These are phyloP conservation scores for Pleurotus tuber-regium DNA, from an alignment of 768 basidiomycete species.

Conservation along the genomic window DNA sequence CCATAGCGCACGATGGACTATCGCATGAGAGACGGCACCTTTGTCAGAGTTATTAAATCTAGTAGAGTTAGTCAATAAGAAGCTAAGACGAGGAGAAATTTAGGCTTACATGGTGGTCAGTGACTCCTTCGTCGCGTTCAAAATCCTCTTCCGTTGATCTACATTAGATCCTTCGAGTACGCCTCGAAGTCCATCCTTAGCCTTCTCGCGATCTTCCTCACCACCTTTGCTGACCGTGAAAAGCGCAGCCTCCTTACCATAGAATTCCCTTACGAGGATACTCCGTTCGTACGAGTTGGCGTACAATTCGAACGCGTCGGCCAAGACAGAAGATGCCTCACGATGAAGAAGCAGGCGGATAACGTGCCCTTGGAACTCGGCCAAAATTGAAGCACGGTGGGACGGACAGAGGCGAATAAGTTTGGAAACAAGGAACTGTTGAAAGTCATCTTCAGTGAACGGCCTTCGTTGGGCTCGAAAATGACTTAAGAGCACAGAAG, in stretches of 20 bases:
- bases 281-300: constrained; percentile 83
- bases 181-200: constrained; percentile 66
- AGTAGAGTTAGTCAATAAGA: not conserved
- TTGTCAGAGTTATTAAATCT: constrained; percentile 94
- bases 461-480: too few relatives aligned
- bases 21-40: constrained; percentile 80
- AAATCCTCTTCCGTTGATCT: constrained; percentile 64
- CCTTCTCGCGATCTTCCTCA: constrained; percentile 59
- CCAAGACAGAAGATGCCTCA: constrained; percentile 79
- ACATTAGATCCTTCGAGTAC: constrained; percentile 62
- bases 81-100: constrained; percentile 3
- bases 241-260: constrained; percentile 82
- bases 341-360: constrained; percentile 79
- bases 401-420: constrained; percentile 73
- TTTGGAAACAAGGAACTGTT: constrained; percentile 82
- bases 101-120: constrained; percentile 67
- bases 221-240: constrained; percentile 59
- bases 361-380: constrained; percentile 75
- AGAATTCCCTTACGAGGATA: constrained; percentile 81
- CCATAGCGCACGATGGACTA: constrained; percentile 85
- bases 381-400: constrained; percentile 72
- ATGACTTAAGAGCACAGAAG: too few relatives aligned
- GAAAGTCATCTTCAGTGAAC: not conserved
- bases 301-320: constrained; percentile 88
- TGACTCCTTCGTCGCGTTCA: constrained; percentile 70